A percentile compares a stretch with the other conserved stretches of the same genome.
Conservation (phyloP, 2,329 filamentous ascomycete species). For the Microthyrium microscopicum region DNA sequence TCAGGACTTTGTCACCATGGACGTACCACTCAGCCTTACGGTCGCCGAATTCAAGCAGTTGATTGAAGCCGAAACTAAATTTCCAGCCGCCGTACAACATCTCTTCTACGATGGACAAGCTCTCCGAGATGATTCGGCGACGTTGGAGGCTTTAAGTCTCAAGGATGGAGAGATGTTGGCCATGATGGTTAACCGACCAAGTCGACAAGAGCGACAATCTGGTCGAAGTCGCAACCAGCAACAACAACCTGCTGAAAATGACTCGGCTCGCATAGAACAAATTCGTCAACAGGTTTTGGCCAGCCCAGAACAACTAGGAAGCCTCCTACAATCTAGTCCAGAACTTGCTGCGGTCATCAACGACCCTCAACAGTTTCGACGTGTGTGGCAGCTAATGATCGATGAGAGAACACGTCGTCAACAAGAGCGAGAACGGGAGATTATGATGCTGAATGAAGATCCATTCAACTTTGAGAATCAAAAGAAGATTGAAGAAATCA, state of each 20-base stretch:
- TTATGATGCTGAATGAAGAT: conserved; percentile 75
- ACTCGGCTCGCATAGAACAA: conserved; percentile 44
- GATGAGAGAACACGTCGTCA: conserved; percentile 57
- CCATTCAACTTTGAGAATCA: conserved; percentile 90
- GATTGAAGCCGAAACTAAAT: conserved; percentile 66
- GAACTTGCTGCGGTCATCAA: conserved; percentile 62
- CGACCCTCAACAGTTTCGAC: conserved; percentile 58
- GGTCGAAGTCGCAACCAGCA: not conserved
- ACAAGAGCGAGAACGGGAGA: conserved; percentile 63
- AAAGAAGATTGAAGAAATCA: conserved; percentile 87
- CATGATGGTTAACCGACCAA: conserved; percentile 44
- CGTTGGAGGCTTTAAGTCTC: conserved; percentile 65
- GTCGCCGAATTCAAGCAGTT: conserved; percentile 74
- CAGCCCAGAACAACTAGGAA: conserved; percentile 53
- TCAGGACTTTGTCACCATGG: conserved; percentile 62
- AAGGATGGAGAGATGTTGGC: conserved; percentile 85
- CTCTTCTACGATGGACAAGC: conserved; percentile 82
- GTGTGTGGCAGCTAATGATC: conserved; percentile 51
- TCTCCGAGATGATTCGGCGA: conserved; percentile 53
- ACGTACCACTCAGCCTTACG: conserved; percentile 69
- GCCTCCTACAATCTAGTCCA: conserved; percentile 56
- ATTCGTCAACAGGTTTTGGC: conserved; percentile 70
- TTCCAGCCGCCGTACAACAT: conserved; percentile 57
- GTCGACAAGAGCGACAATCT: not conserved
- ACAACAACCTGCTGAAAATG: conserved; percentile 17